A percentile compares a stretch with the other conserved stretches of the same genome.
phyloP scores from a whole-genome alignment of 2,329 filamentous ascomycete species.

The Xylogone sp. region DNA sequence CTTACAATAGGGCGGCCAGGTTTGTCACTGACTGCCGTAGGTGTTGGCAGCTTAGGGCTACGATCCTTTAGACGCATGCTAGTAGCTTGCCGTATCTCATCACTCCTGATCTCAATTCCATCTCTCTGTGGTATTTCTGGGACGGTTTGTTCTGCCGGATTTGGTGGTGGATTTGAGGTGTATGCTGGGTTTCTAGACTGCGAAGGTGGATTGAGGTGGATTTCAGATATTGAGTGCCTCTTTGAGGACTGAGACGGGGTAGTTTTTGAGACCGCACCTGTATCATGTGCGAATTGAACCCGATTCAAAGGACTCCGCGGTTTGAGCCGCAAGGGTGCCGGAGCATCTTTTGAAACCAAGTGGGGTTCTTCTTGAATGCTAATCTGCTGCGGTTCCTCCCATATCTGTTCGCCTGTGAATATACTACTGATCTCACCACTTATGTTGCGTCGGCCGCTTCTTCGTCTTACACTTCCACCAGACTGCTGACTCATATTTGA shows the following conservation, averaged over 20 bases:
- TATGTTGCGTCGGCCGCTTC: constrained; percentile 52
- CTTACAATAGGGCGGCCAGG: constrained; percentile 94
- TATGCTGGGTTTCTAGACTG: constrained; percentile 82
- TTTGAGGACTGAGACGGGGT: constrained; percentile 37
- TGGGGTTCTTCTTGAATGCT: constrained; percentile 13
- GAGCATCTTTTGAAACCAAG: constrained; percentile 21
- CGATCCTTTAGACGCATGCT: constrained; percentile 85
- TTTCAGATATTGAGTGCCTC: constrained; percentile 56
- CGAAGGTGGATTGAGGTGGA: constrained; percentile 77
- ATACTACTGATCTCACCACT: constrained; percentile 61
- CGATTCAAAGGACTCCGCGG: constrained; percentile 62
- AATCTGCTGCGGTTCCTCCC: constrained; percentile 72
- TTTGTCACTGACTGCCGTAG: constrained; percentile 85
- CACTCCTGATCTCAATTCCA: constrained; percentile 76
- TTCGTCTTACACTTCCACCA: constrained; percentile 12
- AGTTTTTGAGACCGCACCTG: constrained; percentile 39
- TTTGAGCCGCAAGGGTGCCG: constrained; percentile 51
- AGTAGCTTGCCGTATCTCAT: constrained; percentile 87
- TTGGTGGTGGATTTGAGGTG: constrained; percentile 53
- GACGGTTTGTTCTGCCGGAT: constrained; percentile 19
- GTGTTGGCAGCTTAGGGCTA: constrained; percentile 81
- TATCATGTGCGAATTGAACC: constrained; percentile 44
- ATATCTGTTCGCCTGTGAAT: constrained; percentile 78
- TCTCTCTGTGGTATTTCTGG: constrained; percentile 49
- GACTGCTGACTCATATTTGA: constrained; percentile 8